Conservation (phyloP, 164 flowering plant species). For the Pachysandra terminalis region DNA sequence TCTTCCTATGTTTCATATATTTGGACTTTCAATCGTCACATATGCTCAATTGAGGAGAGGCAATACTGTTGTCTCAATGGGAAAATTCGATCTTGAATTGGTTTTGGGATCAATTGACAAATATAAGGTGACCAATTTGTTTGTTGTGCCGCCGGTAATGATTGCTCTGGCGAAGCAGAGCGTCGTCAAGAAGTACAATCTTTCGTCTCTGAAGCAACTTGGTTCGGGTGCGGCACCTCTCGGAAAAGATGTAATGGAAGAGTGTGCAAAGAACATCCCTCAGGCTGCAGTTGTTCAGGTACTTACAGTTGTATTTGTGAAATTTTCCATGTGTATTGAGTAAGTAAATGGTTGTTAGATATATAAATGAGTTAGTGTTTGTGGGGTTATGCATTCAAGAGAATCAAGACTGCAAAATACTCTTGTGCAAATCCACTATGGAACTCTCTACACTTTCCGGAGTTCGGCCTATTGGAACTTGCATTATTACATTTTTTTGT, state of each 20-base stretch:
- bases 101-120: conserved; percentile 21
- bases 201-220: conserved; percentile 47
- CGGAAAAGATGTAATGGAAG: conserved; percentile 77
- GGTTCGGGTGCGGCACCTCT: conserved; percentile 90
- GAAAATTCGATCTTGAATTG: conserved; percentile 34
- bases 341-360: no score
- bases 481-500: no score
- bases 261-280: conserved; percentile 55
- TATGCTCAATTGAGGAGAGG: conserved; percentile 18
- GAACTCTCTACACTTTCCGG: no score
- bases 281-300: conserved; percentile 62
- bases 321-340: no score
- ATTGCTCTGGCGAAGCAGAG: conserved; percentile 62
- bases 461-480: no score
- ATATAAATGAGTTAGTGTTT: no score
- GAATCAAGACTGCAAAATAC: no score
- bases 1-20: conserved; percentile 87
- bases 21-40: conserved; percentile 53
- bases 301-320: background rate
- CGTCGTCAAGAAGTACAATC: conserved; percentile 46
- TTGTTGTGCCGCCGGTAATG: conserved; percentile 45
- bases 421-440: no score
- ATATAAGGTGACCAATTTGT: conserved; percentile 27
- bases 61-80: conserved; percentile 33
- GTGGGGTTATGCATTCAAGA: no score